Base-by-base conservation (phyloP, 441 rosid genomes). In the Bruguiera hainesii region DNA sequence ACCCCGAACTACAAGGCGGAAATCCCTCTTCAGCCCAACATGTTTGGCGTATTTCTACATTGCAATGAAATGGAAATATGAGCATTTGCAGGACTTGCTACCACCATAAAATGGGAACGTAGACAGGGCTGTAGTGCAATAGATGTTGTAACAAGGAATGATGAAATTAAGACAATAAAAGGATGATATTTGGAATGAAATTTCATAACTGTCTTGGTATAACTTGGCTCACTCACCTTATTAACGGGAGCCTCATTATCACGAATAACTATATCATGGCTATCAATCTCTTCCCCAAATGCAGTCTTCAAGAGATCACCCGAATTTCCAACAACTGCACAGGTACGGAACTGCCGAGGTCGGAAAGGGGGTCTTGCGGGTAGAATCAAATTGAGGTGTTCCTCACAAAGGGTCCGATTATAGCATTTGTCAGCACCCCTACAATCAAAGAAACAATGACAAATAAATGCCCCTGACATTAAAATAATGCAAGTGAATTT, bases 211-310 rank as follows among this genome's bases (percentile, higher is more conserved):
- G 56, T 21, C 21, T 42, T 33, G 21, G n/a, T 8, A 49, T 19
- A 15, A 29, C 25, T n/a, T 28, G 49, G 60, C 20, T 20, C 15
- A 26, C 29, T 66, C 70, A 92, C 98, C 96, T 86, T 67, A 80
- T 82, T 95, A 66, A 95, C 98, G 29, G 98, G 99, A 76, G 99
- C 99, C 66, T 92, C 98, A 67, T 95, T 95, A 69, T 95, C 99
- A 68, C 97, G 80, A 73, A 92, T 87, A 37, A 92, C 98, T 80
- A 87, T 94, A 76, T 92, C 97, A 81, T 95, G 97, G 67, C 91
- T 80, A 75, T 95, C 99, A 52, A 95, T 95, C 84, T 92, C 99
- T 71, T 83, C 66, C 39, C 98, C 97, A 58, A 92, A 90, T 75
- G 84, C 76, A 8, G 99, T 92, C 81, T 91, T 92, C 30, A 95